Conservation (phyloP, 768 basidiomycete genomes). For the Jaapia argillacea region DNA sequence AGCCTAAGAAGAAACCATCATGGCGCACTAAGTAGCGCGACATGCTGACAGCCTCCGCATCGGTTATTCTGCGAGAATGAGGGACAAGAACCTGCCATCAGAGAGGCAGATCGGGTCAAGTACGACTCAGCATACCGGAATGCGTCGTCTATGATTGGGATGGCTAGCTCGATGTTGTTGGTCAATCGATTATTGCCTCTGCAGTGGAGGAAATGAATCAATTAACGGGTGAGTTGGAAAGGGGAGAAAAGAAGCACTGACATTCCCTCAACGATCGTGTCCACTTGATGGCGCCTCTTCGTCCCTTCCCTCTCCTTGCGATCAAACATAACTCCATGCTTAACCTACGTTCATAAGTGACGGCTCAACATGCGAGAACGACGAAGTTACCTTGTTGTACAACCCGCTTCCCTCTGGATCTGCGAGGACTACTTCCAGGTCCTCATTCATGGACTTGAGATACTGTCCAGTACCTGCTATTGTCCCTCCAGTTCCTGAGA, state of each 20-base stretch:
- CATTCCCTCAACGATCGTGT: conserved; percentile 94
- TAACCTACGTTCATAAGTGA: conserved; percentile 37
- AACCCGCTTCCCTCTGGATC: conserved; percentile 95
- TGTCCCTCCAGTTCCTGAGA: conserved; percentile 87
- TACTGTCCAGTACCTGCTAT: conserved; percentile 77
- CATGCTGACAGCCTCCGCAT: conserved; percentile 93
- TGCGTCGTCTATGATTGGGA: conserved; percentile 82
- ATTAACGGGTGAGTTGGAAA: background rate
- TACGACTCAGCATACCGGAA: conserved; percentile 52
- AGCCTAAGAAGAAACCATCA: conserved; percentile 92
- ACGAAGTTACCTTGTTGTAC: conserved; percentile 68
- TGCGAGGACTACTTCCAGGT: conserved; percentile 62
- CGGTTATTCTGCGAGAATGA: conserved; percentile 73
- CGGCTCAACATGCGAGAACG: background rate
- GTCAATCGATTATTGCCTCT: conserved; percentile 94
- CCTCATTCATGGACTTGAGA: conserved; percentile 64
- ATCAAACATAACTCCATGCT: conserved; percentile 92
- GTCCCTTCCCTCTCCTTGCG: conserved; percentile 89
- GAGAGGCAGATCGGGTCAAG: background rate
- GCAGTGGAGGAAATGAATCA: background rate
- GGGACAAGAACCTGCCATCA: background rate
- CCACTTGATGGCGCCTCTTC: conserved; percentile 87
- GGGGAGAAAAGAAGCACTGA: conserved; percentile 21
- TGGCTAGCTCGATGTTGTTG: conserved; percentile 77
- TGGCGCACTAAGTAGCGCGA: conserved; percentile 83